phyloP scores from a whole-genome alignment of 2,329 filamentous ascomycete species.

The Didymellaceae sp. region DNA sequence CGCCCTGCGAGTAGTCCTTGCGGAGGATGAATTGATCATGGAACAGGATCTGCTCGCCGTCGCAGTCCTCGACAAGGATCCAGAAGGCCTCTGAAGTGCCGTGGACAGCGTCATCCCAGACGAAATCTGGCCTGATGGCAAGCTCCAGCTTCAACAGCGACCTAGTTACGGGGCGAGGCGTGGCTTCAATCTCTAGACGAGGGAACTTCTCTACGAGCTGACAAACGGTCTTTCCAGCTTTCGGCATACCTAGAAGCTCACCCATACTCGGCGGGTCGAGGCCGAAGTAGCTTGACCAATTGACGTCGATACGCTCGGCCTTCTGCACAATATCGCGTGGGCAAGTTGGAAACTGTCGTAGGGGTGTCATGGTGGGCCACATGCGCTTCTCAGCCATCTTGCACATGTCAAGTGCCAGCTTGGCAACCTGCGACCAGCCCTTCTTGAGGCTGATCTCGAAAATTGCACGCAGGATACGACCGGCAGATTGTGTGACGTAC shows the following conservation, averaged over 20 bases:
- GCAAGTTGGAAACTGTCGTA: constrained; percentile 83
- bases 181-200: constrained; percentile 87
- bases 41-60: constrained; percentile 94
- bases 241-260: constrained; percentile 88
- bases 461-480: constrained; percentile 91
- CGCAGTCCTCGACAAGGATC: constrained; percentile 96
- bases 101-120: constrained; percentile 91
- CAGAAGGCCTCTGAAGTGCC: constrained; percentile 91
- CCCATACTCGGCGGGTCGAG: constrained; percentile 96
- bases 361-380: constrained; percentile 98
- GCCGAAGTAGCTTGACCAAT: constrained; percentile 93
- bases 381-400: constrained; percentile 99
- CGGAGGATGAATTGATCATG: constrained; percentile 93
- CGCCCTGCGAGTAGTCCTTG: constrained; percentile 82
- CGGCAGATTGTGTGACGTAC: constrained; percentile 97
- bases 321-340: constrained; percentile 87
- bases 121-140: constrained; percentile 90
- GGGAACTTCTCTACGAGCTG: constrained; percentile 90
- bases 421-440: constrained; percentile 92
- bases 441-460: constrained; percentile 98
- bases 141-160: constrained; percentile 91
- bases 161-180: constrained; percentile 92
- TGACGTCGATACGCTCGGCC: constrained; percentile 91
- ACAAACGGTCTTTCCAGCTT: constrained; percentile 84
- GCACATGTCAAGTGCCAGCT: constrained; percentile 89